Percentiles rank a stretch among this genome's conserved stretches.
These are phyloP conservation scores for Phytophthora sp. DNA, from an alignment of 352 stramenopile genomes.

Conservation along the genomic window DNA sequence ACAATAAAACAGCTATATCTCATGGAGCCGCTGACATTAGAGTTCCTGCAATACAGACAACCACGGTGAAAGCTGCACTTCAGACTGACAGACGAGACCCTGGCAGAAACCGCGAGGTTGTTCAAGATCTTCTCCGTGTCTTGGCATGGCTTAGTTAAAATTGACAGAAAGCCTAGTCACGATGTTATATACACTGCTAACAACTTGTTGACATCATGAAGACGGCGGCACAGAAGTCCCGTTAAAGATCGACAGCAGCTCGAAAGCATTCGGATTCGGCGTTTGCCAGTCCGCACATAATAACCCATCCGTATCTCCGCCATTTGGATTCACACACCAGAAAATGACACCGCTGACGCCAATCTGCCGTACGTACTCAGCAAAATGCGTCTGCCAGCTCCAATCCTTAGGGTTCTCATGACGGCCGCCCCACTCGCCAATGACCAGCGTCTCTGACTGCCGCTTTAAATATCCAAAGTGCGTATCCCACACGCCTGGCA, in stretches of 20 bases:
- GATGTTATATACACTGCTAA: too few species aligned
- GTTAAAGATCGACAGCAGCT: constrained; percentile 49
- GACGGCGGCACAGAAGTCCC: constrained; percentile 38
- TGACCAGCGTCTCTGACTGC: constrained; percentile 45
- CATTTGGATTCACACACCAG: constrained; percentile 77
- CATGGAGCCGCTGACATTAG: too few species aligned
- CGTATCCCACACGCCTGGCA: constrained; percentile 59
- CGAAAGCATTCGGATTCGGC: constrained; percentile 48
- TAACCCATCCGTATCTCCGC: constrained; percentile 62
- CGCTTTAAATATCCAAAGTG: constrained; percentile 61
- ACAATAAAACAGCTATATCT: too few species aligned
- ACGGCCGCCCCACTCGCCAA: constrained; percentile 70
- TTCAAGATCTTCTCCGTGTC: too few species aligned
- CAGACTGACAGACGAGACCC: too few species aligned
- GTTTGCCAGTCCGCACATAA: constrained; percentile 64
- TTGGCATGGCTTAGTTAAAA: too few species aligned
- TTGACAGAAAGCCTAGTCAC: too few species aligned
- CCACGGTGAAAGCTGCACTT: too few species aligned
- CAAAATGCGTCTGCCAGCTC: constrained; percentile 57
- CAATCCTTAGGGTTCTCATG: constrained; percentile 43
- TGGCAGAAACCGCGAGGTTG: too few species aligned
- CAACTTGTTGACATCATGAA: too few species aligned
- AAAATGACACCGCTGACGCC: constrained; percentile 56
- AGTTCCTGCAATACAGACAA: too few species aligned
- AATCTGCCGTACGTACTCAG: constrained; percentile 47